A percentile compares a stretch with the other conserved stretches of the same genome.
Evolutionary conservation across 2,329 filamentous ascomycete species (phyloP).

Genomic region (Penicillium sclerotiorum): DNA sequence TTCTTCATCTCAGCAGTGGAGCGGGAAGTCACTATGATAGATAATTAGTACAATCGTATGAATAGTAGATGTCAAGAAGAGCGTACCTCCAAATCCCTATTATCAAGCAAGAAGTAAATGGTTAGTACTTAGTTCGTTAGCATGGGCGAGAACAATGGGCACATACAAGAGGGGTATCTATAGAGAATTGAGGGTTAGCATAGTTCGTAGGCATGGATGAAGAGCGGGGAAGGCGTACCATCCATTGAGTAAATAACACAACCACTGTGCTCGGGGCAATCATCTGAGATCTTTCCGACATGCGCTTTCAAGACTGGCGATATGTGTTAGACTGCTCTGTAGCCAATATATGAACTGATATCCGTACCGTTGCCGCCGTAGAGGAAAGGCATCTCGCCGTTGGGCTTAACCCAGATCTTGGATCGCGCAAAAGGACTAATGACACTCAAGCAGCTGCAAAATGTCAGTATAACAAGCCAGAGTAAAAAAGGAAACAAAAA

Average conservation of each 20-base stretch:
- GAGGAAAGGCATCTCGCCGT: slow-evolving; percentile 95
- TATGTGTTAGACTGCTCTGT: background rate
- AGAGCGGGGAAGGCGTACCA: slow-evolving; percentile 68
- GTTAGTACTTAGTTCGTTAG: background rate
- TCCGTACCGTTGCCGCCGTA: slow-evolving; percentile 68
- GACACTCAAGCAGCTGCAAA: slow-evolving; percentile 68
- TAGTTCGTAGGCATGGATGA: background rate
- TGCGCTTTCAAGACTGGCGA: slow-evolving; percentile 59
- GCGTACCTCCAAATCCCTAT: slow-evolving; percentile 7
- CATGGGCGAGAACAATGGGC: background rate
- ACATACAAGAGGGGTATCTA: slow-evolving; percentile 13
- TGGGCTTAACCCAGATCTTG: slow-evolving; percentile 96
- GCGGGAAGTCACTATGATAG: slow-evolving; percentile 79
- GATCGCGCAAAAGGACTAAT: slow-evolving; percentile 90
- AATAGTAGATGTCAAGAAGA: no score
- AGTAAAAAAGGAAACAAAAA: no score
- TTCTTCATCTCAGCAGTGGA: slow-evolving; percentile 80
- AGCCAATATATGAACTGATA: background rate
- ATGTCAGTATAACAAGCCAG: background rate
- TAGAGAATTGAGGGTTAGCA: background rate
- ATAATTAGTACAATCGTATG: background rate
- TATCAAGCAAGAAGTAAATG: background rate
- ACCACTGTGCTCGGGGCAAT: slow-evolving; percentile 90
- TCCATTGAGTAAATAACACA: slow-evolving; percentile 90
- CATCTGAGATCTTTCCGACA: slow-evolving; percentile 74